Evolutionary conservation across 495 filamentous ascomycete species (phyloP), one percentile per base, ranked within the genome.

Genomic region (Daldinia grandis): DNA sequence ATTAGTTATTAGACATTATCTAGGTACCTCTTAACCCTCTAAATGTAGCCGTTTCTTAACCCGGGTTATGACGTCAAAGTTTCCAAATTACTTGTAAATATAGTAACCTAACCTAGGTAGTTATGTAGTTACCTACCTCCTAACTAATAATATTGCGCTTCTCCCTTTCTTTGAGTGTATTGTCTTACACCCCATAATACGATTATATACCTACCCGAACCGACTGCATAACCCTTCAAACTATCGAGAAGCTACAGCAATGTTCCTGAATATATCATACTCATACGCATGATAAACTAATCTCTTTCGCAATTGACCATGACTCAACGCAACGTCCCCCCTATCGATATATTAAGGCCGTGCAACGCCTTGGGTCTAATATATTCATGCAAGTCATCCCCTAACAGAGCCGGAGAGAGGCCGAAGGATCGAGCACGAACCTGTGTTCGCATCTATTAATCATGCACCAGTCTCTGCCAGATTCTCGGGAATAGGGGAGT

Each of bases 341-440:
- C 21, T 60, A 54, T 28, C 63, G 55, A 51, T 59, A 59, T 30
- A 59, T 59, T 59, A 50, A 57, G 65, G 31, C 59, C 59, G 66
- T 69, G 66, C 66, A 30, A 69, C 59, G 53, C 24, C 47, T 51
- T 54, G 30, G 37, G 37, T 33, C 56, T 44, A 57, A 50, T 38
- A 31, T 56, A 35, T 53, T 35, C 42, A 68, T 68, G 70, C 70
- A 68, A 68, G 70, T 65, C 70, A 73, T 73, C 64, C 37, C 25
- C 24, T 4, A 59, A 64, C 70, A 73, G 56, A 65, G 60, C 69
- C 69, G 64, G 54, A 68, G 61, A 68, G 64, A 61, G 64, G 28
- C 70, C 70, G 70, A 73, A 66, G 70, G 70, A 73, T 73, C 54
- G 47, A 72, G 62, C n/a, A 64, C 62, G 63, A 71, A 63, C 62